Evolutionary conservation across 192 early-diverging fungal genomes (phyloP).

Genomic region (Gigaspora rosea): DNA sequence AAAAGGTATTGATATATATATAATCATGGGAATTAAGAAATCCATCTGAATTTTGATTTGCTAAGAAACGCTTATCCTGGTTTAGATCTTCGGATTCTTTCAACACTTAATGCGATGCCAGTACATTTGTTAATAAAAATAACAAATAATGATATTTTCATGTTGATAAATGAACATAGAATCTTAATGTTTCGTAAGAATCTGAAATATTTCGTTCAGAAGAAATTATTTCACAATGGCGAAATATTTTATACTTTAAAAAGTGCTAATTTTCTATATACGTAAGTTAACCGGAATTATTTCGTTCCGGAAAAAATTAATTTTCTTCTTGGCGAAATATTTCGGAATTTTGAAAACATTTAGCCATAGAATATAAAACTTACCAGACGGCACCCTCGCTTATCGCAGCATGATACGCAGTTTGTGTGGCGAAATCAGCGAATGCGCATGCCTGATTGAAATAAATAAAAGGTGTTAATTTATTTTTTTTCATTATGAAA

Average conservation of each 20-base stretch:
- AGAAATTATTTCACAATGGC: too few species aligned
- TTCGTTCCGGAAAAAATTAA: too few species aligned
- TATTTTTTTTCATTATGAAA: not conserved
- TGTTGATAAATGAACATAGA: too few species aligned
- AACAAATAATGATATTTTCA: not conserved
- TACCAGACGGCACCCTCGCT: not conserved
- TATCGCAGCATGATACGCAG: not conserved
- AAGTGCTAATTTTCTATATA: too few species aligned
- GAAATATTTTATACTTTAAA: too few species aligned
- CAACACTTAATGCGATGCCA: conserved; percentile 11
- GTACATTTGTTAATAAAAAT: not conserved
- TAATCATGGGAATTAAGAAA: too few species aligned
- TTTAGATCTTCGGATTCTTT: conserved; percentile 3
- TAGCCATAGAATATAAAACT: not conserved
- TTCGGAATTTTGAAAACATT: too few species aligned
- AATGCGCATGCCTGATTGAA: not conserved
- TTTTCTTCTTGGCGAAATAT: too few species aligned
- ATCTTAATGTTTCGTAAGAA: too few species aligned
- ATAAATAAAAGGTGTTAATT: not conserved
- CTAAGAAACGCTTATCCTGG: not conserved
- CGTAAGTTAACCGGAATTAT: too few species aligned
- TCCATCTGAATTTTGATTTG: not conserved
- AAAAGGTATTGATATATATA: too few species aligned
- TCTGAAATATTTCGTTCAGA: too few species aligned
- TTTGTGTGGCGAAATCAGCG: conserved; percentile 4